Evolutionary conservation across 2,329 filamentous ascomycete species (phyloP), one percentile per base, ranked within the genome.

Genomic region (Penicillium sp.): DNA sequence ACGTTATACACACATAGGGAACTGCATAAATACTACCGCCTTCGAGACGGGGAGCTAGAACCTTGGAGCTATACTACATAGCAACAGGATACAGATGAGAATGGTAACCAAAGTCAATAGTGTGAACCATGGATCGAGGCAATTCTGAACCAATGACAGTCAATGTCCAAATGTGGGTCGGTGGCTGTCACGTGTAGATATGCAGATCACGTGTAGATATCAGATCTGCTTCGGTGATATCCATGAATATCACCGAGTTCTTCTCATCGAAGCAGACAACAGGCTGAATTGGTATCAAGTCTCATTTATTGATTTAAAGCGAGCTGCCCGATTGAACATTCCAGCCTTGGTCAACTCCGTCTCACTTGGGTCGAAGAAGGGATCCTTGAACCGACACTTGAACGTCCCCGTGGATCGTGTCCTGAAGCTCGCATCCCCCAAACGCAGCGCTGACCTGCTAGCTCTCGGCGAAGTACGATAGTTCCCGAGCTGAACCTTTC

Each of bases 221-320:
- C 49, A 52, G 45, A 40, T 54, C 50, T 53, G 43, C 38, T 10
- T 40, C 38, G 38, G 39, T 29, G 34, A 45, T 43, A 51, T 18
- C 18, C 18, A 18, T 18, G 18, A 18, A 18, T 45, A 40, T 52
- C 43, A 27, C 38, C 40, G 27, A 47, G 27, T 39, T 13, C 24
- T 39, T 46, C 24, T 34, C 45, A 16, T 38, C 29, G 6, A 53
- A 13, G 14, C 6, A 39, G 18, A n/a, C 40, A 46, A 24, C n/a
- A 13, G 34, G 11, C 6, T 18, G 21, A 24, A 16, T 7, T 31
- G 29, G 39, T 29, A 14, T 29, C 29, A 48, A 16, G 36, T 14
- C n/a, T 31, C 6, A 38, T 36, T 41, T 34, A 34, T 29, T 24
- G 6, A 9, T 24, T 13, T 16, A 16, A 42, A 36, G 38, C 27